Evolutionary conservation across 2,329 filamentous ascomycete genomes (phyloP).

Genomic region (Trichophyton benhamiae): DNA sequence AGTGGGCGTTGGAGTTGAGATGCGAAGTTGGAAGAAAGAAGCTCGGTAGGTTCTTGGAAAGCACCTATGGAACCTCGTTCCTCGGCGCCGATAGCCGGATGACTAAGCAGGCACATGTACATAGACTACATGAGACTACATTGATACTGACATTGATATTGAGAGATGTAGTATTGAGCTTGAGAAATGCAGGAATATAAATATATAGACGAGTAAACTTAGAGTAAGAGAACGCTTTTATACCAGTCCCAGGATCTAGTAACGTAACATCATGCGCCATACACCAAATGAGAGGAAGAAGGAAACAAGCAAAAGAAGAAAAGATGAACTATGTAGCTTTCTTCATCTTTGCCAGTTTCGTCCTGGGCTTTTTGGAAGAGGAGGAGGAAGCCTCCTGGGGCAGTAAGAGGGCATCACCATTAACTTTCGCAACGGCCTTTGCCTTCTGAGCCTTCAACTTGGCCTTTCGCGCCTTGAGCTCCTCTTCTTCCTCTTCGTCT

Average conservation of each 20-base stretch:
- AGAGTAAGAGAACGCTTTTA: not conserved
- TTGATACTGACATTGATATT: not conserved
- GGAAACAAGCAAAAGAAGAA: not conserved
- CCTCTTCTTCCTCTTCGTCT: slow-evolving; percentile 28
- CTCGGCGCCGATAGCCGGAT: slow-evolving; percentile 3
- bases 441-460: slow-evolving; percentile 41
- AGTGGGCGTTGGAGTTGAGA: not conserved
- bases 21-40: not conserved
- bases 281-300: not conserved
- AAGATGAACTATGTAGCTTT: not conserved
- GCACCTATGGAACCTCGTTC: not conserved
- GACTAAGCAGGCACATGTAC: not conserved
- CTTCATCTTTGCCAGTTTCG: not conserved
- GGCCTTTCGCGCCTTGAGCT: slow-evolving; percentile 30
- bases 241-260: not conserved
- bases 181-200: not conserved
- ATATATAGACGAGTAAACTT: not conserved
- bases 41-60: too few relatives aligned
- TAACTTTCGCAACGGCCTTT: slow-evolving; percentile 19
- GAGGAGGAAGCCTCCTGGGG: not conserved
- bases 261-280: not conserved
- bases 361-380: not conserved
- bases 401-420: not conserved
- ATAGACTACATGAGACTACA: not conserved
- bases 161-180: not conserved